Evolutionary conservation across 495 filamentous ascomycete genomes (phyloP), one percentile per base, ranked within the genome.

Genomic region (Hyaloscypha hepaticicola): DNA sequence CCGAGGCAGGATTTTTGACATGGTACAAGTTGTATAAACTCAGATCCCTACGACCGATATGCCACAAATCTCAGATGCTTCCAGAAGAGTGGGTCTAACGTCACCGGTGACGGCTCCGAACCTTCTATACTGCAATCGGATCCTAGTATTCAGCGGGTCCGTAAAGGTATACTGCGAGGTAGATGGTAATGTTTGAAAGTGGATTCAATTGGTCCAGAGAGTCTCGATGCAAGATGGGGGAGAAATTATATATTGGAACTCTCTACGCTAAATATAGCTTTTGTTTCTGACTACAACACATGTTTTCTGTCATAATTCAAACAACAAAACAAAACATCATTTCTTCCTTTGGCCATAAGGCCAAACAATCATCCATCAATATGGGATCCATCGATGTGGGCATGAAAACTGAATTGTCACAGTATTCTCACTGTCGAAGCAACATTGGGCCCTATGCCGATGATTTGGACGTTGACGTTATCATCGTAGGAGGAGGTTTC

Each of bases 401-500:
- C 50, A 63, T 72, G 51, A 71, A 72, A 38, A 72, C 72, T 12
- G 70, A 72, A 48, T 66, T 74, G 12, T 65, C 55, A 0, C 66
- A 74, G 34, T 72, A 69, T 34, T 29, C 61, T 21, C 69, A 82
- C 72, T 25, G 79, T 72, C 22, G 78, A 66, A 65, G 76, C 57
- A 67, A 84, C 69, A 63, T 69, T 16, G 74, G 71, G 5, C 73
- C 74, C 11, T 80, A 76, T 53, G 70, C 71, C 24, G 74, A 65
- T 14, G 58, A 71, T 27, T 64, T 72, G 14, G 73, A 87, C 26
- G 65, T 81, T 25, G 84, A 87, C 61, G 77, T 74, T 55, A 69
- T 85, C 21, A 76, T 85, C 60, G 77, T 86, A 21, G 83, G 83
- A 7, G 82, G 77, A 22, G 83, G 83, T 9, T 84, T 84, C 49